A percentile compares a stretch with the other conserved stretches of the same genome.
phyloP scores from a whole-genome alignment of 495 filamentous ascomycete species.

The Xylaria scruposa region DNA sequence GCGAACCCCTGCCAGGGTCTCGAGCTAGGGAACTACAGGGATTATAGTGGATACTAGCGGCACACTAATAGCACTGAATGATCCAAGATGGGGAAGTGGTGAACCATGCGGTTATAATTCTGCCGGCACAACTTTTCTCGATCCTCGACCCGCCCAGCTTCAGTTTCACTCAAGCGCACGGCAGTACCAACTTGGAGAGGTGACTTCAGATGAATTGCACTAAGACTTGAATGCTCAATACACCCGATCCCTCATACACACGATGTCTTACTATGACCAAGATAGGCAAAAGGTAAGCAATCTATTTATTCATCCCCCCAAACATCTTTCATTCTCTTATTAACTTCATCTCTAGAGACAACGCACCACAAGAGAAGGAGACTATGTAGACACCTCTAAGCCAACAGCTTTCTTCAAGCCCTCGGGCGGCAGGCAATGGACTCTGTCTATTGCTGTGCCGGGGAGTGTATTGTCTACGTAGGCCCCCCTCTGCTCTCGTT shows the following conservation, averaged over 20 bases:
- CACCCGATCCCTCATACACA: background rate
- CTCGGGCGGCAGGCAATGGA: conserved; percentile 50
- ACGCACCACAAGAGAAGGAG: conserved; percentile 47
- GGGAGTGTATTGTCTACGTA: conserved; percentile 58
- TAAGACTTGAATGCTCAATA: background rate
- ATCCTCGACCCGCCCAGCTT: background rate
- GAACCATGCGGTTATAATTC: conserved; percentile 36
- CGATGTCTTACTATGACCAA: conserved; percentile 40
- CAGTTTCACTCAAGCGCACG: background rate
- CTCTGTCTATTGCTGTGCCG: conserved; percentile 55
- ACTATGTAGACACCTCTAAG: conserved; percentile 41
- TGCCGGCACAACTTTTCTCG: conserved; percentile 35
- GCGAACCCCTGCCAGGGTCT: background rate
- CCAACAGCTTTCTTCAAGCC: conserved; percentile 47
- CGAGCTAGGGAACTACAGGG: background rate
- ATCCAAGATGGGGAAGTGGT: conserved; percentile 33
- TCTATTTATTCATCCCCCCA: background rate
- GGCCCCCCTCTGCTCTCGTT: conserved; percentile 21
- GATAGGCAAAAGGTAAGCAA: conserved; percentile 41
- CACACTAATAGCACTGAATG: background rate
- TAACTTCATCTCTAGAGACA: conserved; percentile 43
- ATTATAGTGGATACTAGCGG: background rate
- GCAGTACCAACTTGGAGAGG: background rate
- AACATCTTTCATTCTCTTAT: background rate
- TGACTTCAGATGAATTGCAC: background rate